phyloP scores from a whole-genome alignment of 352 stramenopile genomes.

The Phytophthora aleatoria region DNA sequence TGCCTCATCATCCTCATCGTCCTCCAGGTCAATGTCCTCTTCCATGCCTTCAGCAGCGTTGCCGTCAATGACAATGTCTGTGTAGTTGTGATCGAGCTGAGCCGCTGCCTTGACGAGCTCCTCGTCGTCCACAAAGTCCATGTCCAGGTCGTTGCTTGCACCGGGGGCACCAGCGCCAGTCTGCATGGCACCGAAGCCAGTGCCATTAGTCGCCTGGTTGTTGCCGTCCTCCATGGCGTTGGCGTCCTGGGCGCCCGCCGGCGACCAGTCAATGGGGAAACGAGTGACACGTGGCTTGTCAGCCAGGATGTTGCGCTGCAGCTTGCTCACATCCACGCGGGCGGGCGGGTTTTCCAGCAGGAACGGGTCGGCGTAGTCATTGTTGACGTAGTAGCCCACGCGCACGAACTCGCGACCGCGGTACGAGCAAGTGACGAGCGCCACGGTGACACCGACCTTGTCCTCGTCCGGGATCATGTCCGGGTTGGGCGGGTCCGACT shows the following conservation, averaged over 20 bases:
- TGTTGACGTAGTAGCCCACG: constrained; percentile 99
- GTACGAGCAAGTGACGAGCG: constrained; percentile 98
- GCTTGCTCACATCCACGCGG: constrained; percentile 90
- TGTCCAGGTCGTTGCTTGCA: constrained; percentile 47
- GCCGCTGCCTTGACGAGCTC: constrained; percentile 87
- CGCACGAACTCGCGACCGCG: constrained; percentile 97
- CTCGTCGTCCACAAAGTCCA: constrained; percentile 85
- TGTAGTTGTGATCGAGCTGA: constrained; percentile 88
- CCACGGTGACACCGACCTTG: constrained; percentile 98
- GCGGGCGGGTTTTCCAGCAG: constrained; percentile 82
- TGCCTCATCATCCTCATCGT: constrained; percentile 66
- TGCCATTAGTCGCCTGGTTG: constrained; percentile 19
- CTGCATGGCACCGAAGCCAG: constrained; percentile 33
- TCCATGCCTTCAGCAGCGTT: constrained; percentile 54
- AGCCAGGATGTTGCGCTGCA: constrained; percentile 96
- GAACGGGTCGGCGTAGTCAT: constrained; percentile 96
- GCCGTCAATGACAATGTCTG: constrained; percentile 87
- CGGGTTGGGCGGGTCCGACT: constrained; percentile 94
- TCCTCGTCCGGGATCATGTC: constrained; percentile 94
- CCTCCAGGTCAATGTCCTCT: constrained; percentile 75
- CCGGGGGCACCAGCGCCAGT: constrained; percentile 8
- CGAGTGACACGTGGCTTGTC: constrained; percentile 96
- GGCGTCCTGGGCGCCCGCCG: constrained; percentile 49
- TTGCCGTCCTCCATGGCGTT: constrained; percentile 49
- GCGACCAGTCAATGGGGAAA: constrained; percentile 97